Percentiles rank a stretch among this genome's conserved stretches.
These are phyloP conservation scores for Vitellaria paradoxa DNA, from an alignment of 179 eudicot genomes.

Conservation along the genomic window DNA sequence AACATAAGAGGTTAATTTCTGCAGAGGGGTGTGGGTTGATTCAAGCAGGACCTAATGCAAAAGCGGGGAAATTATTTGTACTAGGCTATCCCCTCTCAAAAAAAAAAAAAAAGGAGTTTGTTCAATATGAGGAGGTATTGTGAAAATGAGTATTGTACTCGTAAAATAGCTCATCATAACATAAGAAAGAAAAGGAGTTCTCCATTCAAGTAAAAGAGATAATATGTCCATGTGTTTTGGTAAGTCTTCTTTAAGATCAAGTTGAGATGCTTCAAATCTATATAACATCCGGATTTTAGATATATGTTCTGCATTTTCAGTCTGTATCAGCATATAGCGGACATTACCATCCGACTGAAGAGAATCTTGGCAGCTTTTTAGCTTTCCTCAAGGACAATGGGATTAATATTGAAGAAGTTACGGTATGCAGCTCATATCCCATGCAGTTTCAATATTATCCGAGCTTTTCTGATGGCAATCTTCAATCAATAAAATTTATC, in stretches of 20 bases:
- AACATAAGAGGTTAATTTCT: no score
- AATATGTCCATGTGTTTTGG: neutral
- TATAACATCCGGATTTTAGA: conserved; percentile 15
- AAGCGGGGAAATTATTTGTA: no score
- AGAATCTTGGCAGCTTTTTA: conserved; percentile 51
- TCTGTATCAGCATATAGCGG: conserved; percentile 75
- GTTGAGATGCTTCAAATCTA: neutral
- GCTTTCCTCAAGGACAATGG: conserved; percentile 55
- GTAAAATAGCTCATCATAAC: neutral
- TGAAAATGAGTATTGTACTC: neutral
- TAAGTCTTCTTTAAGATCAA: neutral
- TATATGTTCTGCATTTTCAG: conserved; percentile 29
- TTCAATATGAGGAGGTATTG: neutral
- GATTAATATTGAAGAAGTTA: conserved; percentile 52
- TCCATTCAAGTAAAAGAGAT: neutral
- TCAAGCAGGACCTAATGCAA: no score
- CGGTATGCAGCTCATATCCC: conserved; percentile 34
- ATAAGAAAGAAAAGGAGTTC: neutral
- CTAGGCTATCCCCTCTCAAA: no score
- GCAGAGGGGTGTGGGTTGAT: no score
- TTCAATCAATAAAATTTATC: neutral
- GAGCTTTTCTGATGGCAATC: conserved; percentile 5
- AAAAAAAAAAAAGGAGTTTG: neutral
- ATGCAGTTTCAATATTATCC: neutral
- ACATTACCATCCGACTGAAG: conserved; percentile 86